phyloP scores from a whole-genome alignment of 495 filamentous ascomycete species.

The Lepidopterella palustris region DNA sequence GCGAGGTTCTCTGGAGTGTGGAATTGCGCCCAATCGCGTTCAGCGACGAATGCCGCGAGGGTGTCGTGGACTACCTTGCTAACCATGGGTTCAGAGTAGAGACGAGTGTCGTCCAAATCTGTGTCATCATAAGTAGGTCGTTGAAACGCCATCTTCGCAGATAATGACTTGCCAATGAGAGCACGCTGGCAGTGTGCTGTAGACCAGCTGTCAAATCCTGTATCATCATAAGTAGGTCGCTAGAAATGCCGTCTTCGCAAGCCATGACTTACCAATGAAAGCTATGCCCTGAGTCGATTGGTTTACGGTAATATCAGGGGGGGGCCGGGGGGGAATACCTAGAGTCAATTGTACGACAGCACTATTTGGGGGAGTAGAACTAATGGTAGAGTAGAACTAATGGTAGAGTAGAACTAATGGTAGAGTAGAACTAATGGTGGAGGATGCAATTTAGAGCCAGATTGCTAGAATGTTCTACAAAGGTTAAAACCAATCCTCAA shows the following conservation, averaged over 20 bases:
- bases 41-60: slow-evolving; percentile 16
- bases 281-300: not conserved
- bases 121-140: not conserved
- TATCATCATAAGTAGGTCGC: not conserved
- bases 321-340: not conserved
- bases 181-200: too few species aligned
- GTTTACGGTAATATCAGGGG: not conserved
- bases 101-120: not conserved
- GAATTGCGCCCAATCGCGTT: slow-evolving; percentile 24
- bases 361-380: not conserved
- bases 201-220: too few species aligned
- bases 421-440: not conserved
- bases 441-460: not conserved
- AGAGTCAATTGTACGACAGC: not conserved
- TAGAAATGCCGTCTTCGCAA: not conserved
- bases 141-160: not conserved
- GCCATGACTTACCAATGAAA: not conserved
- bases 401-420: not conserved
- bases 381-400: not conserved
- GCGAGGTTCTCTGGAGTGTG: slow-evolving; percentile 21
- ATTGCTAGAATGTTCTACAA: not conserved
- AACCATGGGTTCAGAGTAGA: slow-evolving; percentile 7
- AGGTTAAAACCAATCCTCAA: not conserved
- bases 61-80: slow-evolving; percentile 2
- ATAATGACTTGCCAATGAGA: not conserved